These are phyloP conservation scores for Biancaea sappan DNA, from an alignment of 306 rosid genomes.

Conservation along the genomic window DNA sequence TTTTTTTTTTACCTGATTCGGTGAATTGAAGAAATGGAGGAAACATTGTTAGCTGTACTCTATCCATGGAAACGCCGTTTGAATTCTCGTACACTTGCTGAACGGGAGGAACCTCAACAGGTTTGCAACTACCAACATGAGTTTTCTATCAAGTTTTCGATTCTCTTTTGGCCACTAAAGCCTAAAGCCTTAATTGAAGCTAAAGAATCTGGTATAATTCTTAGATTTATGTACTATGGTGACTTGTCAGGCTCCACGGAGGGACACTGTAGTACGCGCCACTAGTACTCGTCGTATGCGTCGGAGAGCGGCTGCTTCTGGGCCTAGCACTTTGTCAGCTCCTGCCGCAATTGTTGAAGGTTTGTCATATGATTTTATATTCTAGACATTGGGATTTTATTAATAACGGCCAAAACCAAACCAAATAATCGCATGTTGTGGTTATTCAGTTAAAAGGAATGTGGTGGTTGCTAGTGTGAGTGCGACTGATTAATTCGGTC, in stretches of 20 bases:
- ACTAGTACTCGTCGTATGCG: slow-evolving; percentile 85
- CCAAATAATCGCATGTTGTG: background rate
- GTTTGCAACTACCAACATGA: slow-evolving; percentile 38
- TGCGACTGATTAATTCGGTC: background rate
- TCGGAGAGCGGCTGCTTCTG: slow-evolving; percentile 78
- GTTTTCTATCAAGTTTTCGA: background rate
- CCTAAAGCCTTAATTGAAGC: background rate
- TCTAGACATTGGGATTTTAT: background rate
- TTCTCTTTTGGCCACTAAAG: slow-evolving; percentile 12
- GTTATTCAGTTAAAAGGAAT: background rate
- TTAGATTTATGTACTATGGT: background rate
- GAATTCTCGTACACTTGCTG: slow-evolving; percentile 51
- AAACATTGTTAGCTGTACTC: slow-evolving; percentile 52
- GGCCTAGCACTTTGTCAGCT: slow-evolving; percentile 81
- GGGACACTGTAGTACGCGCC: slow-evolving; percentile 80
- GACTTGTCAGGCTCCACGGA: slow-evolving; percentile 56
- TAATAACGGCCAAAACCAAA: background rate
- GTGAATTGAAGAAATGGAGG: slow-evolving; percentile 59
- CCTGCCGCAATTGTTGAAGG: slow-evolving; percentile 66
- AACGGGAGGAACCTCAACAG: slow-evolving; percentile 67
- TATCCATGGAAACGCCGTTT: slow-evolving; percentile 80
- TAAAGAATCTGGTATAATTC: background rate
- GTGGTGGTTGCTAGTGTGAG: background rate
- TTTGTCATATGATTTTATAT: slow-evolving; percentile 18
- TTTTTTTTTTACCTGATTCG: background rate